These are phyloP conservation scores for Nemania serpens DNA, from an alignment of 2,329 filamentous ascomycete genomes.

Conservation along the genomic window DNA sequence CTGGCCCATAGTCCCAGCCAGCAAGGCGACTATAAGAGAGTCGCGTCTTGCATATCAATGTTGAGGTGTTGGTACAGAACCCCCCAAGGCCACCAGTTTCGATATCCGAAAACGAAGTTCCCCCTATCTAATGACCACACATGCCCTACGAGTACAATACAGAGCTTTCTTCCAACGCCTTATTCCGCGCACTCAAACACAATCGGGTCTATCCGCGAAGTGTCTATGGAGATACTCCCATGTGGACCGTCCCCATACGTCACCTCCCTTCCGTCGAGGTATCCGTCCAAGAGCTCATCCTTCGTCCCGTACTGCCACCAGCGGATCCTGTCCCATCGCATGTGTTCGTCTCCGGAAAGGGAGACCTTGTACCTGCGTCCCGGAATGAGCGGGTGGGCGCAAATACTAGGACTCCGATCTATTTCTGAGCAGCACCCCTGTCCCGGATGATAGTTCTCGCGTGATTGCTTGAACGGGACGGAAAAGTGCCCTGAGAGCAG, in stretches of 20 bases:
- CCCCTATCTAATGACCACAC: too few species aligned
- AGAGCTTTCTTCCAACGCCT: background rate
- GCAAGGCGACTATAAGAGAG: too few species aligned
- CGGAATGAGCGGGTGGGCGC: background rate
- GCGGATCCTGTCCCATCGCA: background rate
- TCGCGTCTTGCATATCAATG: too few species aligned
- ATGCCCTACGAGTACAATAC: background rate
- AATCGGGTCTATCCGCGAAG: background rate
- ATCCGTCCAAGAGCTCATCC: background rate
- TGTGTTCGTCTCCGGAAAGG: background rate
- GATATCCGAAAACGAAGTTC: too few species aligned
- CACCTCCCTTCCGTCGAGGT: background rate
- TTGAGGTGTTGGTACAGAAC: too few species aligned
- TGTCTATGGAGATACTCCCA: background rate
- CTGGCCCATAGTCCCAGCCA: too few species aligned
- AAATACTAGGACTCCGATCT: background rate
- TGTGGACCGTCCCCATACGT: background rate
- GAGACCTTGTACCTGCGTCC: background rate
- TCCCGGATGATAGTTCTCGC: background rate
- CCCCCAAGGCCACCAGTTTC: too few species aligned
- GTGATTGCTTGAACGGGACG: background rate
- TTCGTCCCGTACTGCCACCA: background rate
- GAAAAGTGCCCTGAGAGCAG: background rate
- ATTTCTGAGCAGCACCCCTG: background rate
- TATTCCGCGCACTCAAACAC: background rate